Percentiles rank a stretch among this genome's conserved stretches.
Evolutionary conservation across 495 filamentous ascomycete species (phyloP).

Genomic region (Trichoderma orchidacearum): DNA sequence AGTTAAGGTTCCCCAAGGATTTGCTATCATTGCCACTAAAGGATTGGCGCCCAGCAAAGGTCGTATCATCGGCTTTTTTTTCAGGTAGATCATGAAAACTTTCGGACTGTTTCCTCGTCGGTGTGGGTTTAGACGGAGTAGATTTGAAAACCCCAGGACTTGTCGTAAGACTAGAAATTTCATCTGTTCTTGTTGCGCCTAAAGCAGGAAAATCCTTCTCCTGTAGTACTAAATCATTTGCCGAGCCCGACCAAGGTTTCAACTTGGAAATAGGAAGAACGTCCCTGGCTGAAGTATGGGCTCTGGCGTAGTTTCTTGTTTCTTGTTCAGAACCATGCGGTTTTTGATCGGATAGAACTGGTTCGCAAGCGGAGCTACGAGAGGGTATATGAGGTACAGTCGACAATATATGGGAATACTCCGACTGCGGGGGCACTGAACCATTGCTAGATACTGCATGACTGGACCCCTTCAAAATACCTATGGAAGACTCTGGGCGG

Average conservation of each 20-base stretch:
- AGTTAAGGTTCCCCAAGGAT: not conserved
- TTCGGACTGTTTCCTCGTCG: not conserved
- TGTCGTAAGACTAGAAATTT: not conserved
- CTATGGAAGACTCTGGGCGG: not conserved
- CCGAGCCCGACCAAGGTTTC: not conserved
- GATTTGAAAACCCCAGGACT: not conserved
- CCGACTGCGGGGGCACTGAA: not conserved
- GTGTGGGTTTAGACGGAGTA: not conserved
- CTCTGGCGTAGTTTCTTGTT: not conserved
- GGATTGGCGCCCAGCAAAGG: not conserved
- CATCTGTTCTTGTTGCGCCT: constrained; percentile 18
- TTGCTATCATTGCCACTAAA: not conserved
- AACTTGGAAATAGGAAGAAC: not conserved
- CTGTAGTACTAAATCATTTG: constrained; percentile 8
- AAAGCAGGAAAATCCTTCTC: constrained; percentile 50
- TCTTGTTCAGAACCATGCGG: not conserved
- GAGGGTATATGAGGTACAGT: not conserved
- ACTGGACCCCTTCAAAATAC: not conserved
- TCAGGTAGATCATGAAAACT: not conserved
- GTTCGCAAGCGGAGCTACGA: not conserved
- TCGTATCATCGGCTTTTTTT: not conserved
- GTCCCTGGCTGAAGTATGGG: not conserved
- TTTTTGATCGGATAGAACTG: not conserved
- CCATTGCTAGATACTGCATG: not conserved
- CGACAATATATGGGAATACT: not conserved